Base-by-base conservation (phyloP, 306 rosid genomes). In the Vicia villosa region DNA sequence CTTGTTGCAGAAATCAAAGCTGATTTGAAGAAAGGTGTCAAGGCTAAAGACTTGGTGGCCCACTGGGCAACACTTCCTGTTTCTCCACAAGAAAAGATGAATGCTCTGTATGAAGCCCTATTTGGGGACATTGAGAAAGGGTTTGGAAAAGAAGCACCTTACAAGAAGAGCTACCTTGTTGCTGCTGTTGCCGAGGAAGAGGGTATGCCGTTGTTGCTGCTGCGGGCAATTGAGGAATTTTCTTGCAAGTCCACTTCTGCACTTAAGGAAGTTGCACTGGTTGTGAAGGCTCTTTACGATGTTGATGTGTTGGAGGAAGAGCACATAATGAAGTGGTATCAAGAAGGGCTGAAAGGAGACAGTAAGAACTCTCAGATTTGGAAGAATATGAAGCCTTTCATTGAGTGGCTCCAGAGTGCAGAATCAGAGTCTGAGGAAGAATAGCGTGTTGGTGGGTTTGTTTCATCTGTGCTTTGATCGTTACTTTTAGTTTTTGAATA, bases 341-440 rank as follows among this genome's bases (percentile, higher is more conserved):
- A 66, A 8, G 59, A 63, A 34, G 92, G 92, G 10, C 66, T 77
- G 63, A 82, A 75, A 13, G 85, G 87, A 2, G 80, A 65, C 20
- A 46, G 66, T 51, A 84, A 82, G 81, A 66, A 63, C 69, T 77
- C 89, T 0, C 70, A 60, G 81, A 66, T 87, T 24, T 84, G 92
- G 92, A 84, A 87, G 83, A 87, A 82, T 52, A 77, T 66, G 14
- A 40, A 70, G 49, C 92, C 89, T 16, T 82, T 87, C 77, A 66
- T 87, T 9, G 79, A 75, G 0, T 87, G 92, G 92, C 89, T 87
- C 37, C 89, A 84, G 83, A 87, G 24, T 78, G 92, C 92, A 0
- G 92, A 87, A 71, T 87, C 92, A 15, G 92, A 87, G 69, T 36
- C 91, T 0, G 92, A 84, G 67, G 84, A 80, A 70, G 92, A 87